Percentiles rank a stretch among this genome's conserved stretches.
phyloP scores from a whole-genome alignment of 116 monocot genomes.

The Phalaenopsis hybrid region DNA sequence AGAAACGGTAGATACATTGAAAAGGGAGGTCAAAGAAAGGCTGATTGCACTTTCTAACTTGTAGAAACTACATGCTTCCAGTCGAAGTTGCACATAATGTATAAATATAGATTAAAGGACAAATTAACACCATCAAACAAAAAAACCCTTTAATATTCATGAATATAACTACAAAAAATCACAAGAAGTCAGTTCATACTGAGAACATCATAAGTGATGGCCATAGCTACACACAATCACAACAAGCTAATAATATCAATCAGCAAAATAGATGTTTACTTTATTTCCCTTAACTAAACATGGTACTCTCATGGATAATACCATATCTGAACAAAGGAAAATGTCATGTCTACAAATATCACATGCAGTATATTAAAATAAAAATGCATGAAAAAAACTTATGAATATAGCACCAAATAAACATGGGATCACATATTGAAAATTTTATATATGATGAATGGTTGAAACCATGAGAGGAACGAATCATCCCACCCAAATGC shows the following conservation, averaged over 20 bases:
- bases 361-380: neutral
- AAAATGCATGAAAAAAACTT: neutral
- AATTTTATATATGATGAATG: too few relatives aligned
- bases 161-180: too few relatives aligned
- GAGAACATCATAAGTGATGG: too few relatives aligned
- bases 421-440: constrained; percentile 36
- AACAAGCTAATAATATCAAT: too few relatives aligned
- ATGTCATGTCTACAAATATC: constrained; percentile 70
- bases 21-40: constrained; percentile 69
- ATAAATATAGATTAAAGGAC: neutral
- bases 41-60: constrained; percentile 85
- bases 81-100: constrained; percentile 8
- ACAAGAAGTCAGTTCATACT: too few relatives aligned
- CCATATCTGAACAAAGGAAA: constrained; percentile 92
- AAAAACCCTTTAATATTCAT: too few relatives aligned
- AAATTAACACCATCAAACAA: neutral
- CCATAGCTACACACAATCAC: too few relatives aligned
- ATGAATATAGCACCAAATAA: constrained; percentile 58
- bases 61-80: constrained; percentile 89
- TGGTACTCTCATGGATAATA: constrained; percentile 82
- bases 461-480: too few relatives aligned
- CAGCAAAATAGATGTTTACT: constrained; percentile 23
- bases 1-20: constrained; percentile 84
- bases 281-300: constrained; percentile 70
- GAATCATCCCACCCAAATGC: too few relatives aligned